A percentile compares a stretch with the other conserved stretches of the same genome.
Evolutionary conservation across 2,329 filamentous ascomycete species (phyloP).

Genomic region (Beauveria rudraprayagi): DNA sequence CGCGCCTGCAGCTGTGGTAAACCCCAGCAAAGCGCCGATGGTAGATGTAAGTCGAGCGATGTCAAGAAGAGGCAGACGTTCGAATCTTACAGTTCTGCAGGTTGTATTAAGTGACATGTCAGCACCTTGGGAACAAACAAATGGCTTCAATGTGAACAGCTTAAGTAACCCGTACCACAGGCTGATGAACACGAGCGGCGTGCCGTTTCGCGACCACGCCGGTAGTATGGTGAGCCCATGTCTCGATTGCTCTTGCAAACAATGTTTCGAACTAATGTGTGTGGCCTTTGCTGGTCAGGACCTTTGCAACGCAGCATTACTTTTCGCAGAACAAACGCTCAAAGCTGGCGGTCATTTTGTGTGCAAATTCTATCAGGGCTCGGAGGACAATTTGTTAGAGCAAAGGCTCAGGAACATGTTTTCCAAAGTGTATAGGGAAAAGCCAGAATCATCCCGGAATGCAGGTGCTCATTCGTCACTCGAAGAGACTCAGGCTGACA

Average conservation of each 20-base stretch:
- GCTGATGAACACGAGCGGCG: slow-evolving; percentile 99
- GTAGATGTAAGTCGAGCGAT: slow-evolving; percentile 55
- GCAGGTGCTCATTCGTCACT: slow-evolving; percentile 43
- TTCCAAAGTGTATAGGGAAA: slow-evolving; percentile 71
- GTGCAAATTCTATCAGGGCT: slow-evolving; percentile 94
- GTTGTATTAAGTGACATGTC: slow-evolving; percentile 98
- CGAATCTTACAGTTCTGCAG: slow-evolving; percentile 26
- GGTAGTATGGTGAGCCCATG: slow-evolving; percentile 75
- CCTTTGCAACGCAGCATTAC: slow-evolving; percentile 76
- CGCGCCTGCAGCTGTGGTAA: slow-evolving; percentile 23
- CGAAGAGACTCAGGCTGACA: neutral
- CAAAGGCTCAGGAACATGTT: slow-evolving; percentile 68
- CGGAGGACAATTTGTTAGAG: slow-evolving; percentile 77
- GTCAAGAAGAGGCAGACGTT: neutral
- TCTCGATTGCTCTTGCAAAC: neutral
- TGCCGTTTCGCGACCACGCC: slow-evolving; percentile 76
- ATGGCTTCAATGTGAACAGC: slow-evolving; percentile 74
- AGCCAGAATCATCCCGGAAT: slow-evolving; percentile 81
- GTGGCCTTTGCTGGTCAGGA: slow-evolving; percentile 48
- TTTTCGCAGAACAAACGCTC: slow-evolving; percentile 79
- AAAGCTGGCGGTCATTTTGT: slow-evolving; percentile 80
- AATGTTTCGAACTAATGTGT: neutral
- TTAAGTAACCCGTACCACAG: slow-evolving; percentile 93
- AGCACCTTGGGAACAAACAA: slow-evolving; percentile 82
- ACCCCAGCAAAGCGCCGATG: slow-evolving; percentile 21